These are phyloP conservation scores for Lactarius evosmus DNA, from an alignment of 768 basidiomycete species.

Conservation along the genomic window DNA sequence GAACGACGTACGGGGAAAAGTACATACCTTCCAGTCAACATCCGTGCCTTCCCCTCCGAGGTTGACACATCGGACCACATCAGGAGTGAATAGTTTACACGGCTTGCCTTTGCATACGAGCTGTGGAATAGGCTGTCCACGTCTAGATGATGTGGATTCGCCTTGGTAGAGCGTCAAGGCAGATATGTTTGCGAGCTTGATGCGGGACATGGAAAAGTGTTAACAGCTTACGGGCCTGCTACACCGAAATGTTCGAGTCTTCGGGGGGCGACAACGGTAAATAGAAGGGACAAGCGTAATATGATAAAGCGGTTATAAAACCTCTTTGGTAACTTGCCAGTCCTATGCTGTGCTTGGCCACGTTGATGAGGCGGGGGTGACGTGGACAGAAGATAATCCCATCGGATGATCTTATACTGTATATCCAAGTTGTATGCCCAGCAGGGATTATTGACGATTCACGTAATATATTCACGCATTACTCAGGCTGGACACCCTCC, in stretches of 20 bases:
- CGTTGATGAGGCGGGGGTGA: constrained; percentile 19
- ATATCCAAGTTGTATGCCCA: neutral
- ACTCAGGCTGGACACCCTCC: constrained; percentile 47
- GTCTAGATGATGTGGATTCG: constrained; percentile 57
- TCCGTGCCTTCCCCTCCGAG: constrained; percentile 73
- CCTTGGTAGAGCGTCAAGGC: constrained; percentile 78
- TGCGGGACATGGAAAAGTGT: constrained; percentile 52
- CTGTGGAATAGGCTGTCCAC: constrained; percentile 70
- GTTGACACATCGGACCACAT: constrained; percentile 81
- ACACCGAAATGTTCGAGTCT: neutral
- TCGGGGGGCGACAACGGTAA: neutral
- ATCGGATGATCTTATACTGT: neutral
- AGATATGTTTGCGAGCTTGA: constrained; percentile 68
- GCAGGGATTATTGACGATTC: too few relatives aligned
- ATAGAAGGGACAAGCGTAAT: constrained; percentile 3
- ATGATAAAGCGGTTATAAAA: neutral
- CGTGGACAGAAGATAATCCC: neutral
- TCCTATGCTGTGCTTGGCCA: constrained; percentile 9
- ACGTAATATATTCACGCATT: neutral
- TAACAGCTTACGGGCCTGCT: neutral
- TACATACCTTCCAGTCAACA: constrained; percentile 85
- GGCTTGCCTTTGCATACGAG: constrained; percentile 76
- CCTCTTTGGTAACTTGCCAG: neutral
- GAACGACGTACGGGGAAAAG: neutral
- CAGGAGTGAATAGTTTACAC: constrained; percentile 74